Evolutionary conservation across 2,329 filamentous ascomycete genomes (phyloP).

Genomic region (Mariannaea sp.): DNA sequence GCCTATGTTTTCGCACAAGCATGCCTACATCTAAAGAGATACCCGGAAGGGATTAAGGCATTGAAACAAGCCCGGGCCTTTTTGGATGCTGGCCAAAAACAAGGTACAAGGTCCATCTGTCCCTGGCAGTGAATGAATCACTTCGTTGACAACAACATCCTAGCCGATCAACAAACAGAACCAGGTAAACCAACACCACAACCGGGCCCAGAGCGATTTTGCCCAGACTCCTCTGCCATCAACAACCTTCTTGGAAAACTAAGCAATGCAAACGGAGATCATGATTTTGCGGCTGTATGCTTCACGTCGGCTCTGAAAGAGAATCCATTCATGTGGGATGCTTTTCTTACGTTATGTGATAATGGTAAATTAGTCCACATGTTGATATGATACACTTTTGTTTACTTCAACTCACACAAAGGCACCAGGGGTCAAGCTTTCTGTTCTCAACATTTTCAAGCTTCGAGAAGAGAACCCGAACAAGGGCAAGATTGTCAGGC

Average conservation of each 20-base stretch:
- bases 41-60: constrained; percentile 22
- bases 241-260: constrained; percentile 25
- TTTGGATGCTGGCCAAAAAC: constrained; percentile 4
- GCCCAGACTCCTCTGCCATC: constrained; percentile 22
- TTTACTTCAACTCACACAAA: constrained; percentile 1
- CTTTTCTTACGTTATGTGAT: constrained; percentile 30
- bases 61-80: constrained; percentile 20
- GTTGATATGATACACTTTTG: not conserved
- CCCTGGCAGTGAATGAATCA: not conserved
- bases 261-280: constrained; percentile 25
- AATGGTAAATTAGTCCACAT: constrained; percentile 15
- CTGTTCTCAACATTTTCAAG: constrained; percentile 22
- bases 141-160: no score
- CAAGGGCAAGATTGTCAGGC: not conserved
- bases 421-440: constrained; percentile 5
- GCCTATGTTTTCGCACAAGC: constrained; percentile 25
- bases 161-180: no score
- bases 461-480: constrained; percentile 11
- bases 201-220: constrained; percentile 13
- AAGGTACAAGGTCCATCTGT: constrained; percentile 13
- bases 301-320: constrained; percentile 24
- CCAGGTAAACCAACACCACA: constrained; percentile 3
- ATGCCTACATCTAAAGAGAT: constrained; percentile 21
- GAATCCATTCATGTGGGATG: constrained; percentile 32
- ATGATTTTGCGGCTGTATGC: constrained; percentile 15